These are phyloP conservation scores for Vigna radiata DNA, from an alignment of 306 rosid genomes.

Conservation along the genomic window DNA sequence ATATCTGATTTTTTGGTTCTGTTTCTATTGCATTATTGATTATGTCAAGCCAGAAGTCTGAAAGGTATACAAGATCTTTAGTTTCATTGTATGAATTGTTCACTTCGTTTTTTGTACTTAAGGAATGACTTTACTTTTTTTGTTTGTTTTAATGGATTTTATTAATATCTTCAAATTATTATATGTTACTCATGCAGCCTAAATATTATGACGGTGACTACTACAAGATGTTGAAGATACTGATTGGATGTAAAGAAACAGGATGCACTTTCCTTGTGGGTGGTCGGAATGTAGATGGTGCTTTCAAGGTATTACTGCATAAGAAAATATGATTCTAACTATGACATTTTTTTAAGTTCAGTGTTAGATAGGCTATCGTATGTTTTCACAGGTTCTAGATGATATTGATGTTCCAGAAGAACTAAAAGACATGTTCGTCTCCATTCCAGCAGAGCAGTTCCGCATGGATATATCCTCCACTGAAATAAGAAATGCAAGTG, in stretches of 20 bases:
- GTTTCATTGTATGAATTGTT: background rate
- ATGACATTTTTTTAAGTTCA: background rate
- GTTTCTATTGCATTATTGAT: background rate
- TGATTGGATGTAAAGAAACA: slow-evolving; percentile 69
- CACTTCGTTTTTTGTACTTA: background rate
- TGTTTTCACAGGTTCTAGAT: slow-evolving; percentile 69
- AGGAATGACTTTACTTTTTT: slow-evolving; percentile 9
- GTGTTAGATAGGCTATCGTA: slow-evolving; percentile 27
- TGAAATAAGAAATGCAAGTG: slow-evolving; percentile 69
- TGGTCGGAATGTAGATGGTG: slow-evolving; percentile 83
- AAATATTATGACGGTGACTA: slow-evolving; percentile 84
- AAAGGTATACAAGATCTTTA: background rate
- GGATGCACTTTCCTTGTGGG: slow-evolving; percentile 83
- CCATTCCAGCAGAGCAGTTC: slow-evolving; percentile 77
- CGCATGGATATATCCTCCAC: slow-evolving; percentile 90
- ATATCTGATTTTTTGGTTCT: slow-evolving; percentile 5
- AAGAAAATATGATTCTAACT: slow-evolving; percentile 12
- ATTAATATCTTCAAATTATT: slow-evolving; percentile 5
- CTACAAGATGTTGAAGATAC: slow-evolving; percentile 78
- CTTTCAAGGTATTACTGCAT: slow-evolving; percentile 69
- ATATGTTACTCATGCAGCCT: slow-evolving; percentile 63
- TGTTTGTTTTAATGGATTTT: background rate
- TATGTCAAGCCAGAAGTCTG: slow-evolving; percentile 1
- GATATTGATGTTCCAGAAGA: slow-evolving; percentile 83
- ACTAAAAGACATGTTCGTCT: slow-evolving; percentile 76